These are phyloP conservation scores for Glebionis coronaria DNA, from an alignment of 129 eudicot genomes.

Conservation along the genomic window DNA sequence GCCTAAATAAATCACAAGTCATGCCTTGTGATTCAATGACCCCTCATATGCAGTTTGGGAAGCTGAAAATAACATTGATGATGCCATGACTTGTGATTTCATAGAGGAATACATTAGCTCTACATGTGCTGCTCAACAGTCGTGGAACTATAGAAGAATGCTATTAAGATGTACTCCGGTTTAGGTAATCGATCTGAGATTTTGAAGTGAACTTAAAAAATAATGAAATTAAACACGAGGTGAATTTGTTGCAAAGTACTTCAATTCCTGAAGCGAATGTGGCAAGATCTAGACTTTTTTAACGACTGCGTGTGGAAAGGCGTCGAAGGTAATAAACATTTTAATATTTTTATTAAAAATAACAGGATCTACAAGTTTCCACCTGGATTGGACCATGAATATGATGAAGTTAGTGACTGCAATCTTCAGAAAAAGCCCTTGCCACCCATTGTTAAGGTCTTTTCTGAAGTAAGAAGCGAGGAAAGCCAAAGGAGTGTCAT, in stretches of 20 bases:
- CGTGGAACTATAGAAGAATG: not conserved
- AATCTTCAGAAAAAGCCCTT: not conserved
- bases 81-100: not conserved
- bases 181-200: not conserved
- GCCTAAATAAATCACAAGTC: too few relatives aligned
- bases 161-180: not conserved
- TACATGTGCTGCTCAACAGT: not conserved
- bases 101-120: slow-evolving; percentile 4
- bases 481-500: not conserved
- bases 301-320: not conserved
- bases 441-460: not conserved
- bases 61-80: not conserved
- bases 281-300: not conserved
- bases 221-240: not conserved
- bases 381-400: not conserved
- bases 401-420: not conserved
- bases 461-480: not conserved
- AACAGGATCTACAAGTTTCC: not conserved
- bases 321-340: not conserved
- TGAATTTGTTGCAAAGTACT: not conserved
- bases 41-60: slow-evolving; percentile 3
- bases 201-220: not conserved
- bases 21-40: too few relatives aligned
- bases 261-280: not conserved
- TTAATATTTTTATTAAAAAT: not conserved